Evolutionary conservation across 2,329 filamentous ascomycete species (phyloP).

Genomic region (Pestalotiopsis sp.): DNA sequence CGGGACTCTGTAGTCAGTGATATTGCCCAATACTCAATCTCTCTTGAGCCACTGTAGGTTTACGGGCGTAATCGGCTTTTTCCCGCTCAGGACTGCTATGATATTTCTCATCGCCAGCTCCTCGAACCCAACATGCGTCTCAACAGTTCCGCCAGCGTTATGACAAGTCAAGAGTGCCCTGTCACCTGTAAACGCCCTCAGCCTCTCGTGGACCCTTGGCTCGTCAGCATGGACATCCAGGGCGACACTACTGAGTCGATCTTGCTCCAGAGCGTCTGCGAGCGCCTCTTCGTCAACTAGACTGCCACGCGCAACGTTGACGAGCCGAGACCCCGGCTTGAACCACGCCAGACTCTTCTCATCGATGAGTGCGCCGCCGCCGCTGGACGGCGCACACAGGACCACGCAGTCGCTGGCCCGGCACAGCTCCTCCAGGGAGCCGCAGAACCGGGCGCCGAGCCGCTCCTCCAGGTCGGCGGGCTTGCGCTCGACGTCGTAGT

Average conservation of each 20-base stretch:
- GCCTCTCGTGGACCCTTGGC: constrained; percentile 52
- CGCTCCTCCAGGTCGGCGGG: constrained; percentile 41
- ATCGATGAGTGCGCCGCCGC: constrained; percentile 49
- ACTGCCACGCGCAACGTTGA: constrained; percentile 68
- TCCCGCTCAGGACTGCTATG: constrained; percentile 57
- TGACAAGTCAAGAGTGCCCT: constrained; percentile 67
- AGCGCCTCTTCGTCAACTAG: constrained; percentile 69
- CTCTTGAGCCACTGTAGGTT: constrained; percentile 52
- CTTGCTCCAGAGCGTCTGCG: constrained; percentile 57
- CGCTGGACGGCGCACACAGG: constrained; percentile 58
- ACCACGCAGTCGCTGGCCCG: constrained; percentile 60
- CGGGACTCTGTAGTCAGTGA: no score
- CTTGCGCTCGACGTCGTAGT: constrained; percentile 61
- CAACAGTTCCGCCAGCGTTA: constrained; percentile 68
- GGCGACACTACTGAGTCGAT: constrained; percentile 53
- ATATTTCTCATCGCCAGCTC: constrained; percentile 69
- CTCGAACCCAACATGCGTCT: constrained; percentile 69
- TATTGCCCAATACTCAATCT: neutral
- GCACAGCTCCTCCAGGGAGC: constrained; percentile 54
- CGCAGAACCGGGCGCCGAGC: constrained; percentile 52
- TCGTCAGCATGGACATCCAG: constrained; percentile 68
- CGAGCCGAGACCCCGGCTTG: constrained; percentile 58
- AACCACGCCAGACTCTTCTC: constrained; percentile 50
- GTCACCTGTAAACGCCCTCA: constrained; percentile 42
- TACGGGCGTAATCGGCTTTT: constrained; percentile 60